Conservation (phyloP, 306 rosid genomes). For the Inga leiocalycina region DNA sequence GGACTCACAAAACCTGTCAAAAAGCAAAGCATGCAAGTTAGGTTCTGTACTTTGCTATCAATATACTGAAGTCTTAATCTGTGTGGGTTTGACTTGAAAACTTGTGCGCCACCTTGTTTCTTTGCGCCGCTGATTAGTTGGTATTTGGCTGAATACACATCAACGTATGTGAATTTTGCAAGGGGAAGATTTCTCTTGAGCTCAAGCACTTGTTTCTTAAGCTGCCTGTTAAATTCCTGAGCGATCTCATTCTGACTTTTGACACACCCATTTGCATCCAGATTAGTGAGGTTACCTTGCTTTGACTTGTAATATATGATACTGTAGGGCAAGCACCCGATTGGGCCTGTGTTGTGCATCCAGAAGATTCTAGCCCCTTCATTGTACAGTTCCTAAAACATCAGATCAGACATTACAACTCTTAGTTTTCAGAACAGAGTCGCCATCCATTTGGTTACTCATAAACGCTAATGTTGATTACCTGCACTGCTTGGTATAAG, state of each 20-base stretch:
- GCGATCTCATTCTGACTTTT: slow-evolving; percentile 66
- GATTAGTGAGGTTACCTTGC: slow-evolving; percentile 34
- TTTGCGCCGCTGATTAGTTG: slow-evolving; percentile 58
- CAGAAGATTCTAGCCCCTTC: slow-evolving; percentile 80
- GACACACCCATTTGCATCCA: slow-evolving; percentile 71
- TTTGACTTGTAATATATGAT: slow-evolving; percentile 51
- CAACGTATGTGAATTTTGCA: slow-evolving; percentile 68
- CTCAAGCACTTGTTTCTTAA: slow-evolving; percentile 51
- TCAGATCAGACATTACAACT: neutral
- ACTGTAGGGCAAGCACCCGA: slow-evolving; percentile 73
- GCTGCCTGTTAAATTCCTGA: slow-evolving; percentile 72
- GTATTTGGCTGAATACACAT: slow-evolving; percentile 70
- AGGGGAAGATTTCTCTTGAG: slow-evolving; percentile 52
- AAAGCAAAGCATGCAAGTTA: slow-evolving; percentile 22
- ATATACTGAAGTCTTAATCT: neutral
- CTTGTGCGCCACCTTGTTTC: slow-evolving; percentile 50
- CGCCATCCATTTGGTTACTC: neutral
- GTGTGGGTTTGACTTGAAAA: neutral
- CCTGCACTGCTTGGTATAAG: slow-evolving; percentile 56
- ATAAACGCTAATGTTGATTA: slow-evolving; percentile 30
- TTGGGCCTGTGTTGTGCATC: slow-evolving; percentile 83
- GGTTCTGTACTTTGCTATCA: neutral
- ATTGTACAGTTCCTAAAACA: slow-evolving; percentile 65
- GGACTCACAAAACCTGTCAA: slow-evolving; percentile 77
- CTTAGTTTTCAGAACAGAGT: slow-evolving; percentile 22